Evolutionary conservation across 257 asterid species (phyloP).

Genomic region (Marsdenia floribunda): DNA sequence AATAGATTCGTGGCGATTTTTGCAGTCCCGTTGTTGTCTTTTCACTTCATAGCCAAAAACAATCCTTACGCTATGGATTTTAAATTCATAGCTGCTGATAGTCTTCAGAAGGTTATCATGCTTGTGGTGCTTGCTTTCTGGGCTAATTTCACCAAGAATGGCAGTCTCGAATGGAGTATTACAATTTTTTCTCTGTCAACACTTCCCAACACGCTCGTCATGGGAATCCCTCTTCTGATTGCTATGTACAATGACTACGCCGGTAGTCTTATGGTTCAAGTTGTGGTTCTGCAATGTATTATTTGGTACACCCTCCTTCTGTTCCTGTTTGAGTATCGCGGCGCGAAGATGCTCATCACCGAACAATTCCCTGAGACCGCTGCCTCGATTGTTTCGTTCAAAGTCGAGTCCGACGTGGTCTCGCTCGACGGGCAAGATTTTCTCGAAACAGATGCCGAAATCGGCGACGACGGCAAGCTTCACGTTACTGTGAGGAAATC

Average conservation of each 20-base stretch:
- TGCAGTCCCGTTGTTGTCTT: constrained; percentile 84
- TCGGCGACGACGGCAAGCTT: constrained; percentile 82
- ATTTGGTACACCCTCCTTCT: constrained; percentile 83
- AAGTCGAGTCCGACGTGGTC: constrained; percentile 92
- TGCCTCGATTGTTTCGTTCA: constrained; percentile 76
- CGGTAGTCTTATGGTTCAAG: constrained; percentile 75
- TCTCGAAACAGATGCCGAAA: constrained; percentile 80
- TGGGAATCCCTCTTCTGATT: constrained; percentile 81
- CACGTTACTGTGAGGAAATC: constrained; percentile 84
- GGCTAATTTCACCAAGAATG: constrained; percentile 63
- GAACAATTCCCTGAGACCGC: constrained; percentile 94
- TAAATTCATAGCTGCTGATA: constrained; percentile 84
- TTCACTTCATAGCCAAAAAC: constrained; percentile 74
- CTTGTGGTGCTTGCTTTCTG: constrained; percentile 50
- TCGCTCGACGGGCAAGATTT: constrained; percentile 91
- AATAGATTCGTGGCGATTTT: constrained; percentile 86
- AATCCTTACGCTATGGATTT: constrained; percentile 76
- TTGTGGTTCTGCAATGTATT: constrained; percentile 83
- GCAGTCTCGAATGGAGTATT: constrained; percentile 85
- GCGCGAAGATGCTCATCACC: constrained; percentile 73
- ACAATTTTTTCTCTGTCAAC: constrained; percentile 81
- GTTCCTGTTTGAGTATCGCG: constrained; percentile 76
- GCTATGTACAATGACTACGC: constrained; percentile 80
- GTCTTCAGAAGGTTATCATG: constrained; percentile 75
- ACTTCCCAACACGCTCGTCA: constrained; percentile 82